A percentile compares a stretch with the other conserved stretches of the same genome.
These are phyloP conservation scores for Tuber umbilicatum DNA, from an alignment of 495 filamentous ascomycete species.

Conservation along the genomic window DNA sequence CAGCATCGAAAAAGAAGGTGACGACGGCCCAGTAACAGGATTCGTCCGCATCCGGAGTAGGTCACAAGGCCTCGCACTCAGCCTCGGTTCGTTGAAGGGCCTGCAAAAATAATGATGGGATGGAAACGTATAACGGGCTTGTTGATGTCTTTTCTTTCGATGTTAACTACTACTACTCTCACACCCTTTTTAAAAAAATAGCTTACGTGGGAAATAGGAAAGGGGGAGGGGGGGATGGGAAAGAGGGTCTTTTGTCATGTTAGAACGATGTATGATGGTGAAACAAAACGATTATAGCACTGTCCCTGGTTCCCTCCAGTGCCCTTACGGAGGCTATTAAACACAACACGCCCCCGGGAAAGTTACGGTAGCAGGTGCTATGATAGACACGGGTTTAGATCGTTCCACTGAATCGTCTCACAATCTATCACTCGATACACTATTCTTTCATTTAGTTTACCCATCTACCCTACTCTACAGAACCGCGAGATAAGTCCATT, in stretches of 20 bases:
- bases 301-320: conserved; percentile 10
- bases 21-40: conserved; percentile 92
- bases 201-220: conserved; percentile 13
- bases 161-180: background rate
- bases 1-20: conserved; percentile 95
- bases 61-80: conserved; percentile 90
- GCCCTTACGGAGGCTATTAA: background rate
- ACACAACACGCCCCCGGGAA: background rate
- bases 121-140: background rate
- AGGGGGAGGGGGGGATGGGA: background rate
- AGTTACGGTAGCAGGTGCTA: background rate
- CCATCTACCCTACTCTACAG: background rate
- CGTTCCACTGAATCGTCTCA: background rate
- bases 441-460: background rate
- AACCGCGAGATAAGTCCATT: background rate
- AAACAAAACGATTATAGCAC: conserved; percentile 18
- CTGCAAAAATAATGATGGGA: conserved; percentile 57
- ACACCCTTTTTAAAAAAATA: conserved; percentile 17
- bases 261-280: conserved; percentile 24
- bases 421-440: background rate
- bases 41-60: conserved; percentile 98
- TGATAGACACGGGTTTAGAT: background rate
- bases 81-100: conserved; percentile 90
- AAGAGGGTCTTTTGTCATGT: conserved; percentile 28
- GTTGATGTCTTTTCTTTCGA: background rate